phyloP scores from a whole-genome alignment of 495 filamentous ascomycete species.

The Daldinia vernicosa region DNA sequence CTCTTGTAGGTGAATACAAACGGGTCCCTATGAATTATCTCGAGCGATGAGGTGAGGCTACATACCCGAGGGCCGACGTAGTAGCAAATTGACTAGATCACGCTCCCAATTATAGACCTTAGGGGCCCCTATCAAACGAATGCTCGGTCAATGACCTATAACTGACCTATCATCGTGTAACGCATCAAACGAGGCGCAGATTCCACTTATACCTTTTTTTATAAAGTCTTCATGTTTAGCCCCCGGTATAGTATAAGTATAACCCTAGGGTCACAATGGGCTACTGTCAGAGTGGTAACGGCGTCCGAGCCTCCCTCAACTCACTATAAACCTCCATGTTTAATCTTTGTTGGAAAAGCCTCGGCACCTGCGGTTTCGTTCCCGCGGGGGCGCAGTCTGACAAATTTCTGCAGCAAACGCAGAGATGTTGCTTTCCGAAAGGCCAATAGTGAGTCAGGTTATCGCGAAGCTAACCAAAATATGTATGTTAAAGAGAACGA shows the following conservation, averaged over 20 bases:
- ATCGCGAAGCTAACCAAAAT: slow-evolving; percentile 20
- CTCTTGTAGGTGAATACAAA: slow-evolving; percentile 22
- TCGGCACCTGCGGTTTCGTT: slow-evolving; percentile 11
- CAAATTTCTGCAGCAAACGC: slow-evolving; percentile 18
- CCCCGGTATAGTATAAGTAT: slow-evolving; percentile 16
- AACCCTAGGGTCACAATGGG: slow-evolving; percentile 27
- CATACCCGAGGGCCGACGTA: background rate
- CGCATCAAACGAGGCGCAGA: slow-evolving; percentile 37
- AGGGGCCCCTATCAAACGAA: slow-evolving; percentile 6
- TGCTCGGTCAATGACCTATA: slow-evolving; percentile 9
- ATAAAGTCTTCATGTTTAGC: slow-evolving; percentile 4
- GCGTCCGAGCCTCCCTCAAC: slow-evolving; percentile 32
- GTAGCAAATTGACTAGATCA: background rate
- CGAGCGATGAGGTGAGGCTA: slow-evolving; percentile 26
- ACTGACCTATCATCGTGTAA: slow-evolving; percentile 3
- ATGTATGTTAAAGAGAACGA: background rate
- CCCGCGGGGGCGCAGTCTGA: slow-evolving; percentile 17
- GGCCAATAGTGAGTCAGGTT: background rate
- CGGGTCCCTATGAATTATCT: slow-evolving; percentile 9
- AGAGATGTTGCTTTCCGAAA: slow-evolving; percentile 2
- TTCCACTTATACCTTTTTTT: slow-evolving; percentile 1
- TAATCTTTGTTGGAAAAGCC: slow-evolving; percentile 12
- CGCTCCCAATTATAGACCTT: background rate
- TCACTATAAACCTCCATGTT: slow-evolving; percentile 4
- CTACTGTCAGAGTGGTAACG: slow-evolving; percentile 24